Percentiles rank a stretch among this genome's conserved stretches.
Evolutionary conservation across 257 asterid species (phyloP).

Genomic region (Salvia miltiorrhiza): DNA sequence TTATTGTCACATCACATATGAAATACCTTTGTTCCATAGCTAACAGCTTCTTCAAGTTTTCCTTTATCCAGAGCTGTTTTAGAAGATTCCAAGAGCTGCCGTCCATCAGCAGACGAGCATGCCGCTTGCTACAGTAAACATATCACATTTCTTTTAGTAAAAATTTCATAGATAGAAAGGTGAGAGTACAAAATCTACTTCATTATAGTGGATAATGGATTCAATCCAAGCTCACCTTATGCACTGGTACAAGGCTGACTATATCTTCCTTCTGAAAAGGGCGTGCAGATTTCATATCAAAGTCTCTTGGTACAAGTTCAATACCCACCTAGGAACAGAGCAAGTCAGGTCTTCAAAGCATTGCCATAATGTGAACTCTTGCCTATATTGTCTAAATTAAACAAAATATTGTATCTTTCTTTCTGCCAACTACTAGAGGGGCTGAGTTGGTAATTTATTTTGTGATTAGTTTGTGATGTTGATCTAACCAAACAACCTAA

Average conservation of each 20-base stretch:
- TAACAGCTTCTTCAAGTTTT: slow-evolving; percentile 93
- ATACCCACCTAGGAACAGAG: slow-evolving; percentile 69
- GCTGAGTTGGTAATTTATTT: neutral
- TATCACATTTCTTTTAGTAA: slow-evolving; percentile 7
- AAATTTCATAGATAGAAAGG: slow-evolving; percentile 9
- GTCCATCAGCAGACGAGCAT: slow-evolving; percentile 94
- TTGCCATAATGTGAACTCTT: slow-evolving; percentile 6
- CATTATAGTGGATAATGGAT: slow-evolving; percentile 2
- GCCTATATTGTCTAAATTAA: slow-evolving; percentile 2
- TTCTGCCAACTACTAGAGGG: slow-evolving; percentile 1
- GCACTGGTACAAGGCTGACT: slow-evolving; percentile 86
- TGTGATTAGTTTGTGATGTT: neutral
- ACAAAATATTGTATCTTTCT: neutral
- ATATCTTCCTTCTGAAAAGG: slow-evolving; percentile 78
- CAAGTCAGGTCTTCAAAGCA: slow-evolving; percentile 17
- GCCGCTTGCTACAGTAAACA: slow-evolving; percentile 80
- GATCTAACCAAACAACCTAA: slow-evolving; percentile 2
- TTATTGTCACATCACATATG: slow-evolving; percentile 5
- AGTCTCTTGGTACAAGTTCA: slow-evolving; percentile 88
- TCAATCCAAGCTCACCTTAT: slow-evolving; percentile 54
- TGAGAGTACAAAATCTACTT: slow-evolving; percentile 7
- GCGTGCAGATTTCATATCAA: slow-evolving; percentile 64
- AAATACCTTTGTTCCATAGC: slow-evolving; percentile 88
- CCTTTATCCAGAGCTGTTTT: slow-evolving; percentile 92
- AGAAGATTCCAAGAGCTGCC: slow-evolving; percentile 91